Percentiles rank a stretch among this genome's conserved stretches.
Conservation (phyloP, 2,329 filamentous ascomycete genomes). For the Periconia digitata region DNA sequence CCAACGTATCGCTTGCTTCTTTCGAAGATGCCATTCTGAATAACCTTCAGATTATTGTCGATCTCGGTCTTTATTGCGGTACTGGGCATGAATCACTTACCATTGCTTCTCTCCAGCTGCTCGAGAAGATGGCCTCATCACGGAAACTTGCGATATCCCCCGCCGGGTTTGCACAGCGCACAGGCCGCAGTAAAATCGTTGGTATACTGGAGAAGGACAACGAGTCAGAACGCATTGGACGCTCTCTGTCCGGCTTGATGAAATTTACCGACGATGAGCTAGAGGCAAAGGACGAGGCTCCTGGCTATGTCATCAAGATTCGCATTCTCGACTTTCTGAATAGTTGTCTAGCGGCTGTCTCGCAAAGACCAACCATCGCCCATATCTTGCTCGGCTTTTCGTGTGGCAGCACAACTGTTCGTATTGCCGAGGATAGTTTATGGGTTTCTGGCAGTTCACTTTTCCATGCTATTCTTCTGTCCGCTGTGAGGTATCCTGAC, state of each 20-base stretch:
- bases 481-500: slow-evolving; percentile 71
- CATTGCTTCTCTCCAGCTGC: slow-evolving; percentile 74
- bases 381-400: slow-evolving; percentile 88
- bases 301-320: slow-evolving; percentile 79
- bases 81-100: slow-evolving; percentile 80
- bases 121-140: slow-evolving; percentile 85
- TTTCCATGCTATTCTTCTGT: slow-evolving; percentile 76
- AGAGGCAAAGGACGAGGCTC: slow-evolving; percentile 67
- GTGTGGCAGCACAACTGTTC: slow-evolving; percentile 70
- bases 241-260: slow-evolving; percentile 70
- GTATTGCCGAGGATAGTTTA: slow-evolving; percentile 66
- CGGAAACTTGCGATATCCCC: slow-evolving; percentile 75
- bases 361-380: slow-evolving; percentile 80
- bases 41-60: slow-evolving; percentile 75
- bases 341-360: slow-evolving; percentile 73
- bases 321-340: slow-evolving; percentile 85
- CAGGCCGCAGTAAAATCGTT: slow-evolving; percentile 79
- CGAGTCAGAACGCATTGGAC: slow-evolving; percentile 77
- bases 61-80: slow-evolving; percentile 84
- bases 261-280: slow-evolving; percentile 67
- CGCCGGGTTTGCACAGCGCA: slow-evolving; percentile 61
- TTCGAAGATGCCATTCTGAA: slow-evolving; percentile 91
- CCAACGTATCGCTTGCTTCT: slow-evolving; percentile 76
- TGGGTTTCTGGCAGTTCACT: slow-evolving; percentile 75
- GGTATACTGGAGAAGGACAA: slow-evolving; percentile 83